Conservation (phyloP, 441 rosid species). For the Pelargonium cotyledonis region DNA sequence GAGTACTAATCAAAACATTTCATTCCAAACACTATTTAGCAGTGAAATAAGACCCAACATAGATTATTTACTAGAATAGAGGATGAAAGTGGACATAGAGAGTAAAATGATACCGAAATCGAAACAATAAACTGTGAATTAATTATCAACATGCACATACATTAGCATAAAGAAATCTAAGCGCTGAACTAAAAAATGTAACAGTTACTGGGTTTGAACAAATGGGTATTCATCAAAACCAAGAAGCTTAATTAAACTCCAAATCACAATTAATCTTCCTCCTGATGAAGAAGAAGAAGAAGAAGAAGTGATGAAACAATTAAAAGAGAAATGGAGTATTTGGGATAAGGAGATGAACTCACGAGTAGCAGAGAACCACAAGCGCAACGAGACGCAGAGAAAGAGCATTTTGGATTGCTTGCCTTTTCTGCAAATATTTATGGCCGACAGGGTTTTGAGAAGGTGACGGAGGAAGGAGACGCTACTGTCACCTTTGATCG, state of each 20-base stretch:
- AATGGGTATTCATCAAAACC: not conserved
- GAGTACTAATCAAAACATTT: not conserved
- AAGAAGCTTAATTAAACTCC: not conserved
- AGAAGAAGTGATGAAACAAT: not conserved
- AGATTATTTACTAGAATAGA: no score
- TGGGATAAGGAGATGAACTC: not conserved
- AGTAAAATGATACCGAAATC: not conserved
- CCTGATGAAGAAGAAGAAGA: not conserved
- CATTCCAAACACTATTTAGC: no score
- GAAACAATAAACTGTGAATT: not conserved
- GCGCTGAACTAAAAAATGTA: not conserved
- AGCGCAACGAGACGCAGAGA: not conserved
- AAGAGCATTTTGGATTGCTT: not conserved
- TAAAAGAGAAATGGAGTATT: not conserved
- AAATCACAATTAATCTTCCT: not conserved
- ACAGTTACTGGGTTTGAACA: not conserved
- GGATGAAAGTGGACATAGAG: no score
- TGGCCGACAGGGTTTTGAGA: slow-evolving; percentile 3
- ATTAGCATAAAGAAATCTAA: not conserved
- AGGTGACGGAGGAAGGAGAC: slow-evolving; percentile 20
- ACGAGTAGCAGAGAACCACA: not conserved
- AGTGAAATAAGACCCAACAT: no score
- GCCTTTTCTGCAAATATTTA: not conserved
- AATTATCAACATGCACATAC: not conserved
- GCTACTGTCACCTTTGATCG: slow-evolving; percentile 18